Base-by-base conservation (phyloP, 2,329 filamentous ascomycete species). In the Camptophora hylomeconis region DNA sequence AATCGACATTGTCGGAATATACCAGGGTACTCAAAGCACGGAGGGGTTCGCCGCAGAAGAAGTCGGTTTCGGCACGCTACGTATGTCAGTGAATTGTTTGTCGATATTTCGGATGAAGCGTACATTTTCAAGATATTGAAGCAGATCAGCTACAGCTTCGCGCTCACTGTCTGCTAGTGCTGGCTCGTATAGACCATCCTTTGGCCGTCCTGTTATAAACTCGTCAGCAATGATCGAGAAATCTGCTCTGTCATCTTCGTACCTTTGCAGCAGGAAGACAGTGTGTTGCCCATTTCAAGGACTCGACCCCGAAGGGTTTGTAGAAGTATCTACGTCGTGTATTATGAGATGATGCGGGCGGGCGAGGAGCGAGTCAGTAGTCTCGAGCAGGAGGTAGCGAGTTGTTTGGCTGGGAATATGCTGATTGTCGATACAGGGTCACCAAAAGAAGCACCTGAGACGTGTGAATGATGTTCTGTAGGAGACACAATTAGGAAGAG, bases 1-100 rank as follows among this genome's bases (percentile, higher is more conserved):
- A 69, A 54, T 98, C 89, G 53, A 98, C 86, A 61, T 98, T 98
- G 57, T 95, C 86, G 33, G 89, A 98, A 56, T 93, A 98, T 33
- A 98, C 89, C 15, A 98, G 71, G 8, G 87, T 98, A 58, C 83
- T 94, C 33, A 98, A 64, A 24, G 89, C 87, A 57, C 80, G 80
- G 33, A 98, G 73, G 24, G 89, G 89, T 51, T 94, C 86, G 57
- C 89, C 89, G 20, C 81, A 78, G 60, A 98, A 98, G 72, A 98
- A 98, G 57, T 98, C 87, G 47, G 86, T 95, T 56, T 98, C 89
- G 51, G 77, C 80, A 52, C 89, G 79, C 89, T 94, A 54, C 36
- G 20, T 13, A 23, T 15, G 31, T 35, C 29, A 31, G 19, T n/a
- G n/a, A n/a, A n/a, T n/a, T n/a, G n/a, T n/a, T n/a, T n/a, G n/a